These are phyloP conservation scores for Colletotrichum sp. DNA, from an alignment of 2,329 filamentous ascomycete genomes.

Conservation along the genomic window DNA sequence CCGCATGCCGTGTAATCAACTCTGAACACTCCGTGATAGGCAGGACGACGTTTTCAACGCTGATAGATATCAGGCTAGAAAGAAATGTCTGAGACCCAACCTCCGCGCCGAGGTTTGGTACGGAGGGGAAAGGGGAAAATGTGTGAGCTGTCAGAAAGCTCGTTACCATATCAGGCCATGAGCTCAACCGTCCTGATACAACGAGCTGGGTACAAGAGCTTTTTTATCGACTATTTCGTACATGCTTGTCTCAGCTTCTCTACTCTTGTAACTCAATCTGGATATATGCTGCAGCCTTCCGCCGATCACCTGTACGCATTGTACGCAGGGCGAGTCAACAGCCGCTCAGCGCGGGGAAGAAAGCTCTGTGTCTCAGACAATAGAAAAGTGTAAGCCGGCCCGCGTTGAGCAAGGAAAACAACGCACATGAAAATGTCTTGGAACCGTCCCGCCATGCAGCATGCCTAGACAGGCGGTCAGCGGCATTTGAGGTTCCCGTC, in stretches of 20 bases:
- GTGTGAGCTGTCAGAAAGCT: neutral
- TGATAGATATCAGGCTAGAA: no score
- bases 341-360: neutral
- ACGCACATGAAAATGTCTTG: slow-evolving; percentile 1
- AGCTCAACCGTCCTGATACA: neutral
- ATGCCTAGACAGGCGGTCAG: neutral
- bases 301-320: neutral
- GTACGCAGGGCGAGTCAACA: neutral
- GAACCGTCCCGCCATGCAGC: neutral
- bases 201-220: neutral
- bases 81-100: neutral
- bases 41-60: neutral
- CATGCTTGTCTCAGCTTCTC: neutral
- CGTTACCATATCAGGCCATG: neutral
- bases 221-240: neutral
- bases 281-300: neutral
- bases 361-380: neutral
- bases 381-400: neutral
- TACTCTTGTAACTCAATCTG: neutral
- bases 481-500: neutral
- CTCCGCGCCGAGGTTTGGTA: neutral
- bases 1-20: neutral
- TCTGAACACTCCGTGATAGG: neutral
- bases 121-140: neutral
- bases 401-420: neutral